These are phyloP conservation scores for Penicillium cinerascens DNA, from an alignment of 495 filamentous ascomycete species.

Conservation along the genomic window DNA sequence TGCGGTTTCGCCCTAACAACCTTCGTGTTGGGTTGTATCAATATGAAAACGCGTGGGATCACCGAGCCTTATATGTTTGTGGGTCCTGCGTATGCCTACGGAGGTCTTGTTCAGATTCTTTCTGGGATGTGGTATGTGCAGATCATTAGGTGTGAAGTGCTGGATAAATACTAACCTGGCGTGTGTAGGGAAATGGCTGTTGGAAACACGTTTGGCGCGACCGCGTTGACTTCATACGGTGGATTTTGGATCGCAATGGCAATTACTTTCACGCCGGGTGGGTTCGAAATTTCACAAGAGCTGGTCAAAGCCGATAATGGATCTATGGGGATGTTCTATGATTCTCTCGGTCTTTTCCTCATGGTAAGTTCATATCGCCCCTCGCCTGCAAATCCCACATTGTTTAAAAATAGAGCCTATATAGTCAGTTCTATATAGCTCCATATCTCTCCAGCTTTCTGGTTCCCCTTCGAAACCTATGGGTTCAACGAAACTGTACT, in stretches of 20 bases:
- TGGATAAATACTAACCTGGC: neutral
- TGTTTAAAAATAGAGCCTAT: too few species aligned
- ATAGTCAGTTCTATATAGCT: too few species aligned
- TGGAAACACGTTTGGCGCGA: conserved; percentile 92
- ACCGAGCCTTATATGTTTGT: conserved; percentile 58
- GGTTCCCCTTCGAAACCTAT: too few species aligned
- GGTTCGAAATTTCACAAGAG: conserved; percentile 52
- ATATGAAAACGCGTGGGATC: conserved; percentile 58
- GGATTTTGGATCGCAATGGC: conserved; percentile 91
- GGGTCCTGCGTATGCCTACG: conserved; percentile 63
- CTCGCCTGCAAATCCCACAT: too few species aligned
- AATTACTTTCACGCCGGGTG: conserved; percentile 75
- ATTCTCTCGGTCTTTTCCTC: conserved; percentile 74
- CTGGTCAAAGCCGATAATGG: conserved; percentile 43
- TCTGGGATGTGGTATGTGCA: conserved; percentile 87
- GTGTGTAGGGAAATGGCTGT: conserved; percentile 84
- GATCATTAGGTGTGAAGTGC: neutral
- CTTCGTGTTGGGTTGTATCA: conserved; percentile 79
- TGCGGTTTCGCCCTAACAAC: conserved; percentile 83
- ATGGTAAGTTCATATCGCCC: conserved; percentile 46
- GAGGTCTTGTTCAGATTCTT: conserved; percentile 76
- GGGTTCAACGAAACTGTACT: too few species aligned
- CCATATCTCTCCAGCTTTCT: neutral
- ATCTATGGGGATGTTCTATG: conserved; percentile 46
- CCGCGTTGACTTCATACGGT: conserved; percentile 89